phyloP scores from a whole-genome alignment of 208 protist genomes.

The Trypanosoma lewisi region DNA sequence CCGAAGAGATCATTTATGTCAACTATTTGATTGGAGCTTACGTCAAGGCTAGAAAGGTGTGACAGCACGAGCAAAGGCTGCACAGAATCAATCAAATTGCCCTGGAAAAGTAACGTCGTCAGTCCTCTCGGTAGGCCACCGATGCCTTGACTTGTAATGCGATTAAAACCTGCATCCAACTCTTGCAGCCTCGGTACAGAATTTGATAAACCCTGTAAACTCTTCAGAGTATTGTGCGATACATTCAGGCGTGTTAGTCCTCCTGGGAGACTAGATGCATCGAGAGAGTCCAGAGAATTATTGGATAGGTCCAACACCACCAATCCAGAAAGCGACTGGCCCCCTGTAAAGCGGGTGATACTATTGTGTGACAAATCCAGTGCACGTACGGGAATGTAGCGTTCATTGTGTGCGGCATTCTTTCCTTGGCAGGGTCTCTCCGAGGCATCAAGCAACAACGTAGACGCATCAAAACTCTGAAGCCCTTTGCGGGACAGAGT shows the following conservation, averaged over 20 bases:
- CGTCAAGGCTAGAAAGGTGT: slow-evolving; percentile 45
- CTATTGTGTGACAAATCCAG: slow-evolving; percentile 78
- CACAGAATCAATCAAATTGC: slow-evolving; percentile 55
- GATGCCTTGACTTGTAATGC: slow-evolving; percentile 43
- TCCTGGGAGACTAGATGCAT: slow-evolving; percentile 38
- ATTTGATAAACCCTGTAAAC: slow-evolving; percentile 33
- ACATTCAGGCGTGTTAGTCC: slow-evolving; percentile 45
- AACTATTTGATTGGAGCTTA: slow-evolving; percentile 44
- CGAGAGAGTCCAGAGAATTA: slow-evolving; percentile 57
- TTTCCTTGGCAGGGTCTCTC: slow-evolving; percentile 15
- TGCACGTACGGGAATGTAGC: slow-evolving; percentile 27
- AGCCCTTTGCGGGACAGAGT: slow-evolving; percentile 68
- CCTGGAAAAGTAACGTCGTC: slow-evolving; percentile 33
- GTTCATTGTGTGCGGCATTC: slow-evolving; percentile 16
- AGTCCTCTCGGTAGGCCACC: slow-evolving; percentile 36
- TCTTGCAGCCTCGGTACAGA: slow-evolving; percentile 44
- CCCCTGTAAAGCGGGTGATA: slow-evolving; percentile 62
- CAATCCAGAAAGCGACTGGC: slow-evolving; percentile 40
- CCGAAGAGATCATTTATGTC: slow-evolving; percentile 30
- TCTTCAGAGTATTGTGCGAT: slow-evolving; percentile 53
- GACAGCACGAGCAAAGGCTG: slow-evolving; percentile 30
- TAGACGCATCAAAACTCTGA: slow-evolving; percentile 64
- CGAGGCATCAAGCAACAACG: slow-evolving; percentile 23
- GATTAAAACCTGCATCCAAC: slow-evolving; percentile 65
- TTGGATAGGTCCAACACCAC: slow-evolving; percentile 61